A percentile compares a stretch with the other conserved stretches of the same genome.
phyloP scores from a whole-genome alignment of 805 yeast species.

The Ogataea henricii region DNA sequence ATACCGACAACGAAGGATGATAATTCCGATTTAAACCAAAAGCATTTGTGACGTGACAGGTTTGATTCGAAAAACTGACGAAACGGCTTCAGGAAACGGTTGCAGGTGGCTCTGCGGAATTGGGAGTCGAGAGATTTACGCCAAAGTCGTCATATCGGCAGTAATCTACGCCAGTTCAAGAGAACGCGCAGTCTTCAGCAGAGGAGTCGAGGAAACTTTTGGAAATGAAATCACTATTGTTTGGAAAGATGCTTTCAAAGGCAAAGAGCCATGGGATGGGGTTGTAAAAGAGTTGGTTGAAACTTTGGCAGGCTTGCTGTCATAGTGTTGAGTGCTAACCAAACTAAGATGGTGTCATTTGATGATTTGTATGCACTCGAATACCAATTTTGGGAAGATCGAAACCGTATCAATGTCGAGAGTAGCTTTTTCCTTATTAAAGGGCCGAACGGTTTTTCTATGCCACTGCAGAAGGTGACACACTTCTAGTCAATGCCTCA shows the following conservation, averaged over 20 bases:
- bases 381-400: conserved; percentile 37
- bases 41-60: no score
- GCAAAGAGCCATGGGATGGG: conserved; percentile 6
- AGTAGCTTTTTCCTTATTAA: conserved; percentile 27
- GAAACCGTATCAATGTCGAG: conserved; percentile 34
- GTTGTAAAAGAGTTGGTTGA: conserved; percentile 30
- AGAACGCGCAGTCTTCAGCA: conserved; percentile 35
- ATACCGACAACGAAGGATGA: no score
- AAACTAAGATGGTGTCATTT: conserved; percentile 38
- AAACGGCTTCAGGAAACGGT: conserved; percentile 37
- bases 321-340: conserved; percentile 41
- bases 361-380: conserved; percentile 35
- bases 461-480: conserved; percentile 9
- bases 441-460: conserved; percentile 8
- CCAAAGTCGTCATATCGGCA: conserved; percentile 37
- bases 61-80: no score
- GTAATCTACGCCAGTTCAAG: conserved; percentile 36
- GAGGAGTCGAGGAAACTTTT: conserved; percentile 15
- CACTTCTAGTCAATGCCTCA: conserved; percentile 11
- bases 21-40: no score
- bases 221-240: conserved; percentile 24
- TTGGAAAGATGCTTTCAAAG: conserved; percentile 32
- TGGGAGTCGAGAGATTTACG: conserved; percentile 40
- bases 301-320: conserved; percentile 37
- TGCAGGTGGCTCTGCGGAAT: conserved; percentile 36